These are phyloP conservation scores for Torulaspora indica DNA, from an alignment of 805 yeast genomes.

Conservation along the genomic window DNA sequence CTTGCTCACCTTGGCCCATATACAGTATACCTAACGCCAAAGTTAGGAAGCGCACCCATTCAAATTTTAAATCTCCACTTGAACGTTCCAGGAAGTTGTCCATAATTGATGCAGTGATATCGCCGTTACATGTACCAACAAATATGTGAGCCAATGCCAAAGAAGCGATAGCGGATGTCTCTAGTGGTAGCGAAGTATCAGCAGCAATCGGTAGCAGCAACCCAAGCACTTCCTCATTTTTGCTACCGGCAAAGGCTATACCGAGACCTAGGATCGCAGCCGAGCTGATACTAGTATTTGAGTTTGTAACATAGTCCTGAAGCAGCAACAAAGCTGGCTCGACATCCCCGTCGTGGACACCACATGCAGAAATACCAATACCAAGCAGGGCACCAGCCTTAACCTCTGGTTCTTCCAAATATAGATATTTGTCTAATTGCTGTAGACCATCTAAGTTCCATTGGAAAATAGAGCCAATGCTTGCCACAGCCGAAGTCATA, in stretches of 20 bases:
- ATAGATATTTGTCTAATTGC: slow-evolving; percentile 79
- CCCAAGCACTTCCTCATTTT: slow-evolving; percentile 75
- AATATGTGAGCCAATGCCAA: slow-evolving; percentile 89
- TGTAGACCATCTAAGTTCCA: slow-evolving; percentile 95
- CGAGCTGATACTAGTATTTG: slow-evolving; percentile 59
- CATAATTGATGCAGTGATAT: slow-evolving; percentile 84
- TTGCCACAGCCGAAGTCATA: slow-evolving; percentile 86
- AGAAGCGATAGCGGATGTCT: slow-evolving; percentile 80
- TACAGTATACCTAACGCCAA: slow-evolving; percentile 86
- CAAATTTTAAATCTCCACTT: slow-evolving; percentile 66
- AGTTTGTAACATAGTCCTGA: slow-evolving; percentile 71
- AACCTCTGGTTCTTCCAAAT: slow-evolving; percentile 77
- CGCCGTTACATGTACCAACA: slow-evolving; percentile 95
- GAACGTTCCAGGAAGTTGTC: slow-evolving; percentile 87
- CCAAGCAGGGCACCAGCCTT: slow-evolving; percentile 97
- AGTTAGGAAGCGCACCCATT: slow-evolving; percentile 87
- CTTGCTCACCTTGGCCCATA: slow-evolving; percentile 91
- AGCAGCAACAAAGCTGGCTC: slow-evolving; percentile 86
- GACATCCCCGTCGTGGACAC: slow-evolving; percentile 86
- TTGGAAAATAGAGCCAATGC: slow-evolving; percentile 81
- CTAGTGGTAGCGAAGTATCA: slow-evolving; percentile 68
- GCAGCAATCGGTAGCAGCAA: slow-evolving; percentile 77
- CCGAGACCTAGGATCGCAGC: slow-evolving; percentile 91
- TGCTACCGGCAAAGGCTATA: slow-evolving; percentile 90
- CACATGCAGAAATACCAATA: slow-evolving; percentile 85